These are phyloP conservation scores for Beta macrorhiza DNA, from an alignment of 179 eudicot genomes.

Conservation along the genomic window DNA sequence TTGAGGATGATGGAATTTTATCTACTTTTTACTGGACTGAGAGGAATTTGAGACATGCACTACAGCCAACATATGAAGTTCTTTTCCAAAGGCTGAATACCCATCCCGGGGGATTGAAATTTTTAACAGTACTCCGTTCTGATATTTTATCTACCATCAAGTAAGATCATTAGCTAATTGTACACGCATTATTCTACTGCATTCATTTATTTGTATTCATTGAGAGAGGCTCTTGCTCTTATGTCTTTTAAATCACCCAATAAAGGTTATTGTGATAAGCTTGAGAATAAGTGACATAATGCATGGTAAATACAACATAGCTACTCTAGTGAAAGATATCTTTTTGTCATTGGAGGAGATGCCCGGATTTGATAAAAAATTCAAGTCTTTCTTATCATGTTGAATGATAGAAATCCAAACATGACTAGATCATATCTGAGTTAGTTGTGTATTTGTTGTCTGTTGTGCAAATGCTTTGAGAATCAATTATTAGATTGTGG, in stretches of 20 bases:
- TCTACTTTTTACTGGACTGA: constrained; percentile 81
- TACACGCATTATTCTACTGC: not conserved
- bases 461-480: not conserved
- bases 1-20: constrained; percentile 59
- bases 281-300: not conserved
- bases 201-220: not conserved
- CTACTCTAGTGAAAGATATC: not conserved
- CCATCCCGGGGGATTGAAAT: constrained; percentile 92
- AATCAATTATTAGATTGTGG: not conserved
- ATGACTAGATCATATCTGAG: not conserved
- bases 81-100: constrained; percentile 89
- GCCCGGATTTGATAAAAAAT: not conserved
- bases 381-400: not conserved
- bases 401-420: not conserved
- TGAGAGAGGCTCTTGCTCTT: not conserved
- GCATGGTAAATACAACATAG: not conserved
- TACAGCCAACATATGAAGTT: constrained; percentile 81
- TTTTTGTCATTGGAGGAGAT: not conserved
- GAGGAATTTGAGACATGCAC: constrained; percentile 73
- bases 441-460: not conserved
- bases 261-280: not conserved
- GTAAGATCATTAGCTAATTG: constrained; percentile 52
- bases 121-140: constrained; percentile 70
- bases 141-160: constrained; percentile 70
- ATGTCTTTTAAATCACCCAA: not conserved